phyloP scores from a whole-genome alignment of 108 stramenopile species.

The Craspedostauros australis region DNA sequence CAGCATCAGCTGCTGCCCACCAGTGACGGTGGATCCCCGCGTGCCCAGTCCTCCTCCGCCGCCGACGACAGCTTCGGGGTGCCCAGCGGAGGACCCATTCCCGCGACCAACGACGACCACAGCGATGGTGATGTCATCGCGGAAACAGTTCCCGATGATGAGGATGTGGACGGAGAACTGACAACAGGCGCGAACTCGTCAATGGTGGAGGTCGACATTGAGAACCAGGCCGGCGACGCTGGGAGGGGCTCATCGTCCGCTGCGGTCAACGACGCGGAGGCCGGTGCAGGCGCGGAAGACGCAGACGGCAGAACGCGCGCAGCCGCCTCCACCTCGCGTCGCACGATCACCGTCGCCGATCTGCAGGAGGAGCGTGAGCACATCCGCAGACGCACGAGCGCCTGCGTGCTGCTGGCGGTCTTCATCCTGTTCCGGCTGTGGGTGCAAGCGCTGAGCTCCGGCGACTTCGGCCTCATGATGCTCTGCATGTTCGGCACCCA shows the following conservation, averaged over 20 bases:
- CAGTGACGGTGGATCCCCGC: too few relatives aligned
- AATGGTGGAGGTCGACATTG: background rate
- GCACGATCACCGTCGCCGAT: conserved; percentile 29
- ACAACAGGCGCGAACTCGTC: background rate
- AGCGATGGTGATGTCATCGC: too few relatives aligned
- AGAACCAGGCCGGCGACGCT: background rate
- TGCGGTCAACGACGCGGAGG: background rate
- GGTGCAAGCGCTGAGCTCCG: conserved; percentile 62
- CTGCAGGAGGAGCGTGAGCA: conserved; percentile 64
- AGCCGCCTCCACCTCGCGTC: conserved; percentile 2
- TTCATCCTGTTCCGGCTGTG: conserved; percentile 77
- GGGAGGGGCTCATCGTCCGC: background rate
- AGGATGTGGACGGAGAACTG: background rate
- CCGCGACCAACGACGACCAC: too few relatives aligned
- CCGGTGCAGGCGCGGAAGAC: background rate
- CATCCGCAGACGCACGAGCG: conserved; percentile 55
- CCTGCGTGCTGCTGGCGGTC: conserved; percentile 52
- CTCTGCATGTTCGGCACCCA: conserved; percentile 58
- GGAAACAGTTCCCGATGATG: conserved; percentile 4
- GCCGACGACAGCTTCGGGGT: too few relatives aligned
- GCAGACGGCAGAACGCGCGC: background rate
- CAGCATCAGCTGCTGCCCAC: too few relatives aligned
- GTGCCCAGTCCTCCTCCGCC: too few relatives aligned
- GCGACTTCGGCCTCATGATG: conserved; percentile 54
- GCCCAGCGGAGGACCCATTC: too few relatives aligned